These are phyloP conservation scores for Viola odorata DNA, from an alignment of 345 rosid genomes.

Conservation along the genomic window DNA sequence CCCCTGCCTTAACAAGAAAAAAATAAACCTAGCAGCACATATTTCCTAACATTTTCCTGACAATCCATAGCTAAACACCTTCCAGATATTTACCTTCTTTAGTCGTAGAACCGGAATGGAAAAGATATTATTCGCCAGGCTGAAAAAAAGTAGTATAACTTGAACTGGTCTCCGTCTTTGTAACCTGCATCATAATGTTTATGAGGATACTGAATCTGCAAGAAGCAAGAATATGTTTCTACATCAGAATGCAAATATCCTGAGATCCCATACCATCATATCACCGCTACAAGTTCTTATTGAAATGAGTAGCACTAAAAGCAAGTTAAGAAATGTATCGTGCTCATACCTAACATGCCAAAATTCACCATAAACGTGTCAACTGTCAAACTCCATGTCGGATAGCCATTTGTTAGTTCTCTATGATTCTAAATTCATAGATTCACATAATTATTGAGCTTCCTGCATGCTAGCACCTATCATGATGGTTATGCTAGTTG, in stretches of 20 bases:
- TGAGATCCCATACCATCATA: neutral
- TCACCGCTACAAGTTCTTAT: neutral
- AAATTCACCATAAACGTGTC: too few relatives aligned
- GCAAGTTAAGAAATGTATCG: neutral
- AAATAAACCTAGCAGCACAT: neutral
- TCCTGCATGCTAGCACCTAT: too few relatives aligned
- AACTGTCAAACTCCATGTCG: too few relatives aligned
- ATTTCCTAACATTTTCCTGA: conserved; percentile 22
- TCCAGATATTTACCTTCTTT: neutral
- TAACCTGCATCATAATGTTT: conserved; percentile 37
- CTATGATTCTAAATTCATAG: too few relatives aligned
- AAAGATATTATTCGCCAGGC: conserved; percentile 43
- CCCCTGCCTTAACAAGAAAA: neutral
- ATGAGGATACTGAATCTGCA: neutral
- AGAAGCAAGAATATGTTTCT: neutral
- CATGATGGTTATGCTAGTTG: too few relatives aligned
- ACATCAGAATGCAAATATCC: neutral
- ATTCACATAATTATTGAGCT: too few relatives aligned
- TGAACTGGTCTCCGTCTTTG: conserved; percentile 63
- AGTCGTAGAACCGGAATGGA: neutral
- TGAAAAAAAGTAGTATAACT: conserved; percentile 40
- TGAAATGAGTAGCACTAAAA: neutral
- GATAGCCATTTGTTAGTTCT: too few relatives aligned
- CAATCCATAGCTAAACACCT: neutral
- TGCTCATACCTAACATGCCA: too few relatives aligned